phyloP scores from a whole-genome alignment of 768 basidiomycete species.

The Rhizopogon vinicolor region DNA sequence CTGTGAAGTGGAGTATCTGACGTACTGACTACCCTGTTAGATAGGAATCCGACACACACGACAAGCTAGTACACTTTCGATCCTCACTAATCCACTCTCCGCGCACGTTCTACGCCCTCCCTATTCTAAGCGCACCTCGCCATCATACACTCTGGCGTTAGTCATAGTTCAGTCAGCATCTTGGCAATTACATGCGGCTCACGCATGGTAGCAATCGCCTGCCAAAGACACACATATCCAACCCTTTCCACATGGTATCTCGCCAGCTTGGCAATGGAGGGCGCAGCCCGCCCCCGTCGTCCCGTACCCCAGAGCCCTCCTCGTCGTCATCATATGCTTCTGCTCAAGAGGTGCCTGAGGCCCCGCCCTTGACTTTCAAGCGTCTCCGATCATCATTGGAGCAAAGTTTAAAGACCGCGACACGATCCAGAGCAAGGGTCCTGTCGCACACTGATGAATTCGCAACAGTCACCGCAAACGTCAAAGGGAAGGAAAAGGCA shows the following conservation, averaged over 20 bases:
- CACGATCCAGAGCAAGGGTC: slow-evolving; percentile 46
- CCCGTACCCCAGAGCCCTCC: slow-evolving; percentile 35
- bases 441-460: slow-evolving; percentile 36
- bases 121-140: slow-evolving; percentile 6
- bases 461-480: slow-evolving; percentile 39
- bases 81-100: slow-evolving; percentile 3
- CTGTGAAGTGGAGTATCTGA: no score
- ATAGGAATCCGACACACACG: no score
- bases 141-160: slow-evolving; percentile 10
- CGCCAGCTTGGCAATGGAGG: slow-evolving; percentile 33
- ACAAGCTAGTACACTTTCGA: no score
- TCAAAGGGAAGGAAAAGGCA: slow-evolving; percentile 36
- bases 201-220: slow-evolving; percentile 44
- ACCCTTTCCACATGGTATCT: slow-evolving; percentile 44
- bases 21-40: no score
- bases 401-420: slow-evolving; percentile 60
- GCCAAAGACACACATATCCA: slow-evolving; percentile 35
- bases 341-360: slow-evolving; percentile 31
- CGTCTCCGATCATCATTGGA: slow-evolving; percentile 65
- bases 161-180: slow-evolving; percentile 9
- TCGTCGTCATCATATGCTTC: slow-evolving; percentile 27
- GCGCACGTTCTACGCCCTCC: slow-evolving; percentile 16
- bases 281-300: slow-evolving; percentile 31
- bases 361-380: slow-evolving; percentile 51
- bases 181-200: slow-evolving; percentile 25